Base-by-base conservation (phyloP, 2,329 filamentous ascomycete species). In the Phialocephala sp. region DNA sequence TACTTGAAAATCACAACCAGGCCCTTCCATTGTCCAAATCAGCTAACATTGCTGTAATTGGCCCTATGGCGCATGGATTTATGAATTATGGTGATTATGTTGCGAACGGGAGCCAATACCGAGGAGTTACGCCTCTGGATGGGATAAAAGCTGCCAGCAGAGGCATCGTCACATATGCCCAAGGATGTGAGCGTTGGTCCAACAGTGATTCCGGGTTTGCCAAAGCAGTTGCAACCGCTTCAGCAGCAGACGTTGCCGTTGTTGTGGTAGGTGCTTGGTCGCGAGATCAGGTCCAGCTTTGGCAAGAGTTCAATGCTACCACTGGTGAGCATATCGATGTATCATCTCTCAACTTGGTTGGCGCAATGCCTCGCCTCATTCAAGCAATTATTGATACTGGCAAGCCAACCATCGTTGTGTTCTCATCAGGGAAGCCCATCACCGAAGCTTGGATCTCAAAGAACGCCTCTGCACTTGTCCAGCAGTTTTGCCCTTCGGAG, bases 1-100 rank as follows among this genome's bases (percentile, higher is more conserved):
- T 96, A 62, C 83, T 97, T 43, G 96, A 97, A 79, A 97, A 97
- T 68, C 80, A 84, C 5, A 83, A 85, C 43, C 78, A 82, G 20
- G 78, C 91, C 2, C 81, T 93, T 8, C 91, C 91, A 1, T 80
- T 93, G 27, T 79, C 82, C 68, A 91, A 89, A 73, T 82, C 85
- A 8, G 88, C 88, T 18, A 87, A 85, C 18, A 82, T 92, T 65
- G 89, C 89, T 5, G 87, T 93, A 15, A 91, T 93, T 71, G 91
- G 91, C 0, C 90, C 90, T 1, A 92, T 93, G 87, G 90, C 88
- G 1, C 85, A 90, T 70, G 88, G 86, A 0, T 90, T 83, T 69
- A 87, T 91, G 82, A 91, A 91, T 72, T 90, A 92, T 66, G 90
- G 90, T 59, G 90, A 92, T 76, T 92, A 92, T 71, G 89, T 92